Percentiles rank a stretch among this genome's conserved stretches.
Evolutionary conservation across 352 stramenopile genomes (phyloP).

Genomic region (Phytophthora sansomeana): DNA sequence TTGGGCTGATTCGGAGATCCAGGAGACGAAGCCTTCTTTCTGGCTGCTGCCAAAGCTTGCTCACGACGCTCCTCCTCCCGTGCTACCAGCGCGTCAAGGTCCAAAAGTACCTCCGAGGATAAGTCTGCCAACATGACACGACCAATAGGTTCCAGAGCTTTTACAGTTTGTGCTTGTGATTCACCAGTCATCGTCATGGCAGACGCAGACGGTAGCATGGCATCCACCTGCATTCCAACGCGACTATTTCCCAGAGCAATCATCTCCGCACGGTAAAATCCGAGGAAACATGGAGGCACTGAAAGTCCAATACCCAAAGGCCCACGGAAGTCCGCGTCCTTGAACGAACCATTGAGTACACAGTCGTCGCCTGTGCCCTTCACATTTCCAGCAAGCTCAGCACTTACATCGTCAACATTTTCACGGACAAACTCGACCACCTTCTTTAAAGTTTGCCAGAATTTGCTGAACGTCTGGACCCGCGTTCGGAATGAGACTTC

Average conservation of each 20-base stretch:
- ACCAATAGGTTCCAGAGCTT: conserved; percentile 43
- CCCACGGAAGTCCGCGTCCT: conserved; percentile 63
- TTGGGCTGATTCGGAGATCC: conserved; percentile 7
- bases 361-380: conserved; percentile 64
- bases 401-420: conserved; percentile 65
- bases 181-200: conserved; percentile 13
- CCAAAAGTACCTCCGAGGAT: conserved; percentile 59
- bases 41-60: conserved; percentile 7
- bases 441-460: conserved; percentile 59
- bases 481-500: conserved; percentile 56
- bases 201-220: conserved; percentile 46
- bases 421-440: conserved; percentile 63
- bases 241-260: conserved; percentile 48
- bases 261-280: conserved; percentile 63
- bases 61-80: conserved; percentile 42
- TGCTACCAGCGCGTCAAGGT: conserved; percentile 64
- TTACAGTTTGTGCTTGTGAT: conserved; percentile 22
- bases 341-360: conserved; percentile 63
- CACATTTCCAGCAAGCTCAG: conserved; percentile 55
- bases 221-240: conserved; percentile 65
- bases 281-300: conserved; percentile 65
- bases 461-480: conserved; percentile 67
- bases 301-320: conserved; percentile 57
- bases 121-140: conserved; percentile 58
- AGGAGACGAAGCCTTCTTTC: conserved; percentile 5